Conservation (phyloP, 306 rosid genomes). For the barrel medic (Medicago truncatula) region DNA sequence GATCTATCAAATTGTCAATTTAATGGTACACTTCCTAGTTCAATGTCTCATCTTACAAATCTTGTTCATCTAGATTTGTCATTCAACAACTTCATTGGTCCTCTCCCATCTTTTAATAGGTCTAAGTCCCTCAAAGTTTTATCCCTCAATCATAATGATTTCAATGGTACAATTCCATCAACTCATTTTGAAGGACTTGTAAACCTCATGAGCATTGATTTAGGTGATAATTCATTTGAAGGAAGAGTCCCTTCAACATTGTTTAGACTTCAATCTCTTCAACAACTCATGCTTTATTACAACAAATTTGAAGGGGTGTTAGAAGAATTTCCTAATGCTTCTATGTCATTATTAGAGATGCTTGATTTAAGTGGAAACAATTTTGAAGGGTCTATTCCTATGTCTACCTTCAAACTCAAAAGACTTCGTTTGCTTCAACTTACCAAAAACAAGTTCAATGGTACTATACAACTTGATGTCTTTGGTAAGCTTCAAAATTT, state of each 20-base stretch:
- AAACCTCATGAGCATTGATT: neutral
- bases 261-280: slow-evolving; percentile 22
- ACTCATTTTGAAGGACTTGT: slow-evolving; percentile 35
- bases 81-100: slow-evolving; percentile 36
- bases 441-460: slow-evolving; percentile 58
- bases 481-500: slow-evolving; percentile 38
- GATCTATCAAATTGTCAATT: slow-evolving; percentile 44
- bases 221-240: neutral
- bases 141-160: slow-evolving; percentile 29
- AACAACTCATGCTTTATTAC: neutral
- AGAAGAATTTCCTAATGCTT: neutral
- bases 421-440: slow-evolving; percentile 48
- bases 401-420: slow-evolving; percentile 39
- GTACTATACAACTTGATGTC: slow-evolving; percentile 23
- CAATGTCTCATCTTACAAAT: slow-evolving; percentile 30
- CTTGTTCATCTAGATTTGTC: slow-evolving; percentile 41
- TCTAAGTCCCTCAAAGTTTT: slow-evolving; percentile 27
- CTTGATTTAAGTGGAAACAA: slow-evolving; percentile 54
- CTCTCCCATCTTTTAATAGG: slow-evolving; percentile 34
- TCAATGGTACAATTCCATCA: slow-evolving; percentile 21
- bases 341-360: slow-evolving; percentile 1
- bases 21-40: slow-evolving; percentile 35
- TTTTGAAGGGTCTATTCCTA: slow-evolving; percentile 53
- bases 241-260: slow-evolving; percentile 1
- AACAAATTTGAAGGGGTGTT: slow-evolving; percentile 29